These are phyloP conservation scores for Parasitella parasitica DNA, from an alignment of 371 early-diverging fungal species.

Conservation along the genomic window DNA sequence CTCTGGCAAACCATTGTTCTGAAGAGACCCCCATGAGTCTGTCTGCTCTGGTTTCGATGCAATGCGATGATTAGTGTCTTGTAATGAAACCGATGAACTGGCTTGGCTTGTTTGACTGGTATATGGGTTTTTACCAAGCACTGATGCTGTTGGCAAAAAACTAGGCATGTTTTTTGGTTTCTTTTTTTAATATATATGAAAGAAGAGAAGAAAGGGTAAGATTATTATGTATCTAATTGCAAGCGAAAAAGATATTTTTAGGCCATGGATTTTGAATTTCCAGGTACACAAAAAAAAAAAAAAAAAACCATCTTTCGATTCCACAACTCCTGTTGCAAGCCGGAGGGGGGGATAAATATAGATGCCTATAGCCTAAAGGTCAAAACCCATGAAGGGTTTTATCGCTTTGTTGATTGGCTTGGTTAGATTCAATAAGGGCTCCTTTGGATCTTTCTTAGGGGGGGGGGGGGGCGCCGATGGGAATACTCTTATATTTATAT, in stretches of 20 bases:
- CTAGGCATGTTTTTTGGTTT: too few relatives aligned
- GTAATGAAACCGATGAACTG: constrained; percentile 13
- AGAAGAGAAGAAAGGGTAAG: not conserved
- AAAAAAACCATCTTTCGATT: not conserved
- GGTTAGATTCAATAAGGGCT: not conserved
- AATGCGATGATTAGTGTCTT: not conserved
- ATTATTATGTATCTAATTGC: too few relatives aligned
- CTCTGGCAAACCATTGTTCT: constrained; percentile 26
- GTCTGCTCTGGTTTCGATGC: not conserved
- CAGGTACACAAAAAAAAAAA: constrained; percentile 1
- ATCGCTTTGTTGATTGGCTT: not conserved
- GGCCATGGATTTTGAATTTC: not conserved
- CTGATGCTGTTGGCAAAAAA: not conserved
- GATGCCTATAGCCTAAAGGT: not conserved
- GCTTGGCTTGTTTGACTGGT: constrained; percentile 9
- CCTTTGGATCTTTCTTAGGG: not conserved
- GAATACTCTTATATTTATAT: not conserved
- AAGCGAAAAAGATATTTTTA: constrained; percentile 1
- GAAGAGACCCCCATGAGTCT: constrained; percentile 6
- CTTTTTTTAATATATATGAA: not conserved
- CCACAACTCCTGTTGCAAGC: not conserved
- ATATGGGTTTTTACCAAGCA: not conserved
- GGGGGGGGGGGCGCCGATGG: not conserved
- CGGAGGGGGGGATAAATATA: not conserved
- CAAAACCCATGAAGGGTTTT: not conserved